Percentiles rank a stretch among this genome's conserved stretches.
Evolutionary conservation across 164 flowering plant species (phyloP).

Genomic region (Brasenia schreberi): DNA sequence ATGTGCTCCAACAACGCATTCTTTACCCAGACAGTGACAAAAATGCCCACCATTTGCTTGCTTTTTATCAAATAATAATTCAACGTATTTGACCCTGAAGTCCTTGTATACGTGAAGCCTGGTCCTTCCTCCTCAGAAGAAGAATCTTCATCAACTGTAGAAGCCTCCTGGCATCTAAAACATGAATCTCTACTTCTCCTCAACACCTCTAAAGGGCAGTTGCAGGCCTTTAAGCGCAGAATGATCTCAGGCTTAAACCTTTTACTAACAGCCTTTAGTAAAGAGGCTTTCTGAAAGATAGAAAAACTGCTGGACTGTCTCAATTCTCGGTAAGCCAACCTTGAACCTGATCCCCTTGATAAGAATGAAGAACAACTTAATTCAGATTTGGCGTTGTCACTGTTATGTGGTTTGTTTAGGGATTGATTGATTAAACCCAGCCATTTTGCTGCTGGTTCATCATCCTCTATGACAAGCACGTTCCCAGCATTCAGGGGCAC

Average conservation of each 20-base stretch:
- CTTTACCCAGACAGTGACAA: constrained; percentile 57
- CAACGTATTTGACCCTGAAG: constrained; percentile 4
- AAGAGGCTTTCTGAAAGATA: constrained; percentile 47
- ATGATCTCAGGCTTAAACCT: constrained; percentile 31
- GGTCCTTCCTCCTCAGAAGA: constrained; percentile 36
- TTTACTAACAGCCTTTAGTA: constrained; percentile 40
- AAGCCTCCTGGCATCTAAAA: constrained; percentile 32
- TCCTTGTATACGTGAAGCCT: constrained; percentile 9
- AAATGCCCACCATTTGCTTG: constrained; percentile 90
- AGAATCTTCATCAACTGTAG: constrained; percentile 18
- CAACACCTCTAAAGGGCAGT: constrained; percentile 33
- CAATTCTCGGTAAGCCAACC: constrained; percentile 3
- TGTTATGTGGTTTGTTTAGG: constrained; percentile 29
- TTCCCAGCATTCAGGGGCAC: constrained; percentile 92
- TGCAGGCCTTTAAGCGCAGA: constrained; percentile 51
- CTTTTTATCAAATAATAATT: constrained; percentile 45
- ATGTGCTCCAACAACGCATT: constrained; percentile 56
- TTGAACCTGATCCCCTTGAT: neutral
- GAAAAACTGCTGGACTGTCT: constrained; percentile 17
- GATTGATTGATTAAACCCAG: constrained; percentile 49
- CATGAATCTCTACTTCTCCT: constrained; percentile 51
- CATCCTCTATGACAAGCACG: constrained; percentile 73
- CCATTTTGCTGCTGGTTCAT: constrained; percentile 78
- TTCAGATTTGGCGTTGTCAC: neutral
- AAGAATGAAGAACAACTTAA: too few relatives aligned